Conservation (phyloP, 805 yeast genomes). For the Kluyveromyces lactis region DNA sequence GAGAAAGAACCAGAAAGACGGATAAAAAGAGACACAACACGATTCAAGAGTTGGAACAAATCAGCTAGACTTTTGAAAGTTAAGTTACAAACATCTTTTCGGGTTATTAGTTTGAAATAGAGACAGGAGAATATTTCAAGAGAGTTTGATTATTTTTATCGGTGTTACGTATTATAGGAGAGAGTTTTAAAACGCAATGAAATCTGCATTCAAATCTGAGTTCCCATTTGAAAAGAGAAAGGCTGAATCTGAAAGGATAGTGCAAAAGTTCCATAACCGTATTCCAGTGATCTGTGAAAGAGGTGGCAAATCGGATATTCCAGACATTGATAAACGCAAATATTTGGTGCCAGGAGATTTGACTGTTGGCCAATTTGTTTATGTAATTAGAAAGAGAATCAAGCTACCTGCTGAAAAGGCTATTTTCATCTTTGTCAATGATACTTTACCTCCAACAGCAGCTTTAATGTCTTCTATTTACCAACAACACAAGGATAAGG, state of each 20-base stretch:
- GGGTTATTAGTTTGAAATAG: no score
- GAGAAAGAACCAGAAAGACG: no score
- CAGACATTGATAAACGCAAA: constrained; percentile 94
- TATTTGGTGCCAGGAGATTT: constrained; percentile 93
- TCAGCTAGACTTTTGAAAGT: no score
- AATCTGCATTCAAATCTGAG: constrained; percentile 40
- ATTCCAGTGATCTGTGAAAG: constrained; percentile 96
- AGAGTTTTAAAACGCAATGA: constrained; percentile 14
- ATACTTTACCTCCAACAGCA: constrained; percentile 95
- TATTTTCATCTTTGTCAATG: constrained; percentile 93
- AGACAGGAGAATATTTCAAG: no score
- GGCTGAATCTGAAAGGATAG: constrained; percentile 88
- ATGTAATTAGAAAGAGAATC: constrained; percentile 93
- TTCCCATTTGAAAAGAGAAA: constrained; percentile 92
- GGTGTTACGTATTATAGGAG: no score
- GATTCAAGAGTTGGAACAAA: no score
- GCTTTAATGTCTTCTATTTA: constrained; percentile 92
- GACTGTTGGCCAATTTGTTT: constrained; percentile 96
- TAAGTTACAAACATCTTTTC: no score
- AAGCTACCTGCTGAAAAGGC: constrained; percentile 96
- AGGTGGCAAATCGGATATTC: constrained; percentile 93
- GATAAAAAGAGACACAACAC: no score
- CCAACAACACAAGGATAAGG: constrained; percentile 96
- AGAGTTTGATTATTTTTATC: no score
- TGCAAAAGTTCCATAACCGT: constrained; percentile 81